Evolutionary conservation across 2,329 filamentous ascomycete genomes (phyloP), one percentile per base, ranked within the genome.

Genomic region (Colletotrichum australisinense): DNA sequence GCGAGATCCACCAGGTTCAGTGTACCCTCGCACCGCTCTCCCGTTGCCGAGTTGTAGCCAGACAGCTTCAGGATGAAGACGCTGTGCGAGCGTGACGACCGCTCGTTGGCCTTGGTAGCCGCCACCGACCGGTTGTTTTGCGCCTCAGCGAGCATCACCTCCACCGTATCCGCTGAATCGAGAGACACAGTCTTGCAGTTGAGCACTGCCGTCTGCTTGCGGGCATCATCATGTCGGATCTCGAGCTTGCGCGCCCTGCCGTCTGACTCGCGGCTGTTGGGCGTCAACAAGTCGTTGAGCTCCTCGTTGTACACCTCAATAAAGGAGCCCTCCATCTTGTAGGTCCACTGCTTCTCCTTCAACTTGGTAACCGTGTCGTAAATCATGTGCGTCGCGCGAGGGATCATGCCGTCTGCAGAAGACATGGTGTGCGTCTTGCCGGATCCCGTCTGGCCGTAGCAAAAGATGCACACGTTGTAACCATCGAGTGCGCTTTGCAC

Each of bases 231-330:
- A 77, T 98, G 97, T 2, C 94, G 91, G 71, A 98, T 96, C 78
- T 97, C 94, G 63, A 96, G 93, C 84, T 94, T 97, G 84, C 93
- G 94, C 2, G 77, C 89, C 84, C 93, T 94, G 75, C 92, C 91
- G 63, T 95, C 88, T 24, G 92, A 88, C 67, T 93, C 92, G 0
- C 93, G 90, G 3, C 86, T 82, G 57, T 81, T 81, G 1, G 87
- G 83, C 0, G 85, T 85, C 14, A 99, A 89, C 16, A 99, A 85
- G 81, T 99, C 97, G 80, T 98, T 95, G 75, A 99, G 88, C 74
- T 97, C 97, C 81, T 99, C 97, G 75, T 99, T 98, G 89, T 99
- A 99, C 6, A 99, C 97, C 80, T 99, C 97, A 16, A 98, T 92
- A 79, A 99, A 99, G 69, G 93, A 95, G 7, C 97, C 97, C 80